A percentile compares a stretch with the other conserved stretches of the same genome.
Evolutionary conservation across 2,329 filamentous ascomycete species (phyloP).

Genomic region (Colletotrichum sp.): DNA sequence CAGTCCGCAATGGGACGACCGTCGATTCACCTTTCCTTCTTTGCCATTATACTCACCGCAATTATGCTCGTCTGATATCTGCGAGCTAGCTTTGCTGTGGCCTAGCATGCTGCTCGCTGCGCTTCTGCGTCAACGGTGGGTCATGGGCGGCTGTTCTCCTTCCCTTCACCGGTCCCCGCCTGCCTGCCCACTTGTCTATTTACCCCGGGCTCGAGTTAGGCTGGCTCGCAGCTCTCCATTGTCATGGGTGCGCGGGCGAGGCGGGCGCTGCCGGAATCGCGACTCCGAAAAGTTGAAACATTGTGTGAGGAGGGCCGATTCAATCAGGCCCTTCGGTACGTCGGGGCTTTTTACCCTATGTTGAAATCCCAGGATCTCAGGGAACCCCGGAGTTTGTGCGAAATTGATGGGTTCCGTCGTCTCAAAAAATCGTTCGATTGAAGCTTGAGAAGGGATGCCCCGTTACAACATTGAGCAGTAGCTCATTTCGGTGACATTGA

Average conservation of each 20-base stretch:
- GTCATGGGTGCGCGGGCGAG: neutral
- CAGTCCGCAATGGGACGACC: neutral
- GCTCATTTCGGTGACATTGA: slow-evolving; percentile 2
- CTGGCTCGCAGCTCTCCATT: neutral
- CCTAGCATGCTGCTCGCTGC: neutral
- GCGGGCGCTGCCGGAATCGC: neutral
- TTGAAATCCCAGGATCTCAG: neutral
- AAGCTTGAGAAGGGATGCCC: neutral
- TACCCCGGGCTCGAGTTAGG: slow-evolving; percentile 1
- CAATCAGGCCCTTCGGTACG: neutral
- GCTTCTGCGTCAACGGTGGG: neutral
- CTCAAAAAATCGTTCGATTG: neutral
- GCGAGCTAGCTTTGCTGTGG: neutral
- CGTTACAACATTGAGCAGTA: neutral
- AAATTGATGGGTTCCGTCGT: neutral
- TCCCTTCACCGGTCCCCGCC: neutral
- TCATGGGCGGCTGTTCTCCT: neutral
- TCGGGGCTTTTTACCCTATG: neutral
- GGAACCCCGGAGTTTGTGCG: neutral
- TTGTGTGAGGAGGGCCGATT: neutral
- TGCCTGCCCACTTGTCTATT: neutral
- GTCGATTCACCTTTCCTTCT: neutral
- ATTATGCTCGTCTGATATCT: neutral
- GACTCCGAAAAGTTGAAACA: slow-evolving; percentile 1
- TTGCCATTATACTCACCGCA: neutral